Conservation (phyloP, 2,329 filamentous ascomycete species). For the Escovopsis sp. region DNA sequence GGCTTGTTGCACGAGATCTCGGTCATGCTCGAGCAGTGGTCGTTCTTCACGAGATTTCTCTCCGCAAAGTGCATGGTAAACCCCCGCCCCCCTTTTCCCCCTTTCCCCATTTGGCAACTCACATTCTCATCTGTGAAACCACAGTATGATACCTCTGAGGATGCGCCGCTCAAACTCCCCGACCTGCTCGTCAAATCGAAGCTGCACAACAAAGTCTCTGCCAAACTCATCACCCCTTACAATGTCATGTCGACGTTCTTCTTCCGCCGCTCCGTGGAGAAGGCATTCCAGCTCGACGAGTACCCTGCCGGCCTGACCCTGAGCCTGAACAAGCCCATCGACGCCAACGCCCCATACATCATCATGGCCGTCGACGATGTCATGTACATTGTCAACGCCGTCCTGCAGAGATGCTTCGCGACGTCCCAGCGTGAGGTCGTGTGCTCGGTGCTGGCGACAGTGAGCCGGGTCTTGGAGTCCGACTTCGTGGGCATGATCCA, state of each 20-base stretch:
- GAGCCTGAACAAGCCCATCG: conserved; percentile 54
- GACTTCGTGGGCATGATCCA: conserved; percentile 97
- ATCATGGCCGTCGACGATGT: conserved; percentile 94
- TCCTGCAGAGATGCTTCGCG: conserved; percentile 71
- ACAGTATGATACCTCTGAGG: conserved; percentile 24
- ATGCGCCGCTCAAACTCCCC: conserved; percentile 49
- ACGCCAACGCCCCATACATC: conserved; percentile 74
- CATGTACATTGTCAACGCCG: conserved; percentile 96
- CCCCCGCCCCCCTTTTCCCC: too few relatives aligned
- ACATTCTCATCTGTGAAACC: too few relatives aligned
- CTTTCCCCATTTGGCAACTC: too few relatives aligned
- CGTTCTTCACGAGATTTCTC: conserved; percentile 79
- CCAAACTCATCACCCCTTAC: conserved; percentile 65
- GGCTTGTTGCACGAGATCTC: conserved; percentile 74
- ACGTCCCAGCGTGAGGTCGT: conserved; percentile 74
- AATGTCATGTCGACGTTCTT: conserved; percentile 92
- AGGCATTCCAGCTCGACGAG: conserved; percentile 94
- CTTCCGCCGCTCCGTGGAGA: conserved; percentile 90
- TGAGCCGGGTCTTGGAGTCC: conserved; percentile 65
- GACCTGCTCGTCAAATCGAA: conserved; percentile 65
- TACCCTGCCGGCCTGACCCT: conserved; percentile 66
- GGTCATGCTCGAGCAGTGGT: conserved; percentile 87
- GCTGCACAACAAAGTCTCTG: conserved; percentile 62
- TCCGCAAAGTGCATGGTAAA: conserved; percentile 66
- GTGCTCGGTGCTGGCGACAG: conserved; percentile 59